Conservation (phyloP, 768 basidiomycete species). For the Leccinum olivaceopallidum region DNA sequence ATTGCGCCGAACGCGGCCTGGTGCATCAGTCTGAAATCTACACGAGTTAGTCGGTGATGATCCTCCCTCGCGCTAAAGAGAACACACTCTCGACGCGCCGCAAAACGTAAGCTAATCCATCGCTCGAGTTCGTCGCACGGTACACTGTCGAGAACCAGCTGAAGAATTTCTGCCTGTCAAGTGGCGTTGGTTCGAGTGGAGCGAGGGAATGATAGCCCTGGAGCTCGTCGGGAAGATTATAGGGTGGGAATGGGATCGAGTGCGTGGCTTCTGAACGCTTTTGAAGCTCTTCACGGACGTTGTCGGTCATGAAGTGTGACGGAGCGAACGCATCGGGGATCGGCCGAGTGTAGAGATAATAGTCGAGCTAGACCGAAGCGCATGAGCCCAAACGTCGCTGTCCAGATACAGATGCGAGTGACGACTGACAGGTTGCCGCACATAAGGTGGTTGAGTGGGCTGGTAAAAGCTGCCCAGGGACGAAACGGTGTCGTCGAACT, state of each 20-base stretch:
- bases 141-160: conserved; percentile 87
- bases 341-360: conserved; percentile 86
- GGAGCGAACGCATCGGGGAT: conserved; percentile 56
- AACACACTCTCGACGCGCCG: conserved; percentile 82
- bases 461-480: conserved; percentile 40
- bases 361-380: conserved; percentile 63
- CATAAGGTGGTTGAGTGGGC: conserved; percentile 44
- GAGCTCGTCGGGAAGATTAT: conserved; percentile 79
- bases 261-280: conserved; percentile 46
- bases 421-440: conserved; percentile 66
- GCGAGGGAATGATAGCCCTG: conserved; percentile 89
- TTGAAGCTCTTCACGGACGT: conserved; percentile 60
- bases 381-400: neutral
- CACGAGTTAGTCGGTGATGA: conserved; percentile 5
- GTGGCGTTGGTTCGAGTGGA: conserved; percentile 62
- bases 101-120: conserved; percentile 77
- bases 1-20: conserved; percentile 80
- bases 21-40: conserved; percentile 82
- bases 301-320: conserved; percentile 86
- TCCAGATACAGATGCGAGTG: neutral
- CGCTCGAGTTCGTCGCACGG: conserved; percentile 71
- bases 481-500: conserved; percentile 31
- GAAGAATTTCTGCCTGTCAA: conserved; percentile 70
- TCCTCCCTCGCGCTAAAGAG: neutral
- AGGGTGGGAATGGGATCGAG: conserved; percentile 41